Percentiles rank a stretch among this genome's conserved stretches.
These are phyloP conservation scores for Penicillium nordicum DNA, from an alignment of 2,329 filamentous ascomycete genomes.

Conservation along the genomic window DNA sequence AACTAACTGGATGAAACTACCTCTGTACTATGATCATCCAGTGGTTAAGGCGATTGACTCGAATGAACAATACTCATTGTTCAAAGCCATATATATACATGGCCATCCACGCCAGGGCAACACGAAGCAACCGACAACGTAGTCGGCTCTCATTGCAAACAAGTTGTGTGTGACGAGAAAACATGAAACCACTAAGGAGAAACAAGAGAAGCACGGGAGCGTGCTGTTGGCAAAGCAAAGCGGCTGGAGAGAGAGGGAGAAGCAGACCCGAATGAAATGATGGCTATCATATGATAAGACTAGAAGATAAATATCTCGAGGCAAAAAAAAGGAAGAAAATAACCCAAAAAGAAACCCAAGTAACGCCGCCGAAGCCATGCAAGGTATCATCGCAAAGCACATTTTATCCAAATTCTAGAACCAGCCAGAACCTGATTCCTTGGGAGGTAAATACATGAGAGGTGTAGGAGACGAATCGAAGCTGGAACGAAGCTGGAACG, in stretches of 20 bases:
- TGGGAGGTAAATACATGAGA: neutral
- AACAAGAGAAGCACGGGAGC: neutral
- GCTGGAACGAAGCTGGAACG: neutral
- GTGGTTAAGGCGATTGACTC: no score
- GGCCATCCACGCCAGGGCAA: no score
- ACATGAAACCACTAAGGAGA: neutral
- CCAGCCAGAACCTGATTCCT: neutral
- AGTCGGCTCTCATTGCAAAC: no score
- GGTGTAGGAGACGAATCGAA: neutral
- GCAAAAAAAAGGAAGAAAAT: neutral
- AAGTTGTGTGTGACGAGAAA: no score
- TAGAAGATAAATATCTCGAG: neutral
- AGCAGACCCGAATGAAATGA: neutral
- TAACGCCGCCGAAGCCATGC: constrained; percentile 18
- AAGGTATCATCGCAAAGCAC: constrained; percentile 22
- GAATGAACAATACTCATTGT: no score
- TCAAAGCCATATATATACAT: no score
- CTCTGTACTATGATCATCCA: no score
- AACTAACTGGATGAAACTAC: no score
- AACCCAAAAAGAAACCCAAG: neutral
- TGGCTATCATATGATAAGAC: constrained; percentile 1
- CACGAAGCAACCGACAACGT: no score
- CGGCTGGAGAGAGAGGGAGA: no score
- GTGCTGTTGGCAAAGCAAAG: no score
- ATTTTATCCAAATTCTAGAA: constrained; percentile 5